Evolutionary conservation across 371 early-diverging fungal species (phyloP), one percentile per base, ranked within the genome.

Genomic region (Coemansia linderi): DNA sequence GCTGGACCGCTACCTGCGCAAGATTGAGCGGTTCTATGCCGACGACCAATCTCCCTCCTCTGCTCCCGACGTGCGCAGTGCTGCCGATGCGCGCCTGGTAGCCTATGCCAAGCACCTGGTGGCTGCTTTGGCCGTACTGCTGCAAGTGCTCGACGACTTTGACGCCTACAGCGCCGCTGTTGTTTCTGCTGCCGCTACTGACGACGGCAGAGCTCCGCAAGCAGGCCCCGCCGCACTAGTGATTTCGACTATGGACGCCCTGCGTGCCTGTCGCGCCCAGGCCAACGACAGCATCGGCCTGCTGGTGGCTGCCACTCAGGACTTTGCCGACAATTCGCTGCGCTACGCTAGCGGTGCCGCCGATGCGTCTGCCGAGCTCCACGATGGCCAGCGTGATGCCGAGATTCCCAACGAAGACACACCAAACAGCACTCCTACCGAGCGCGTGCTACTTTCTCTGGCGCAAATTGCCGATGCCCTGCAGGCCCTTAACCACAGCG

Each of bases 101-200:
- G 69, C 78, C 13, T 77, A 77, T 15, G 75, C 79, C 19, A 79
- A 79, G 48, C 79, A 72, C 40, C 65, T 79, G 37, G 77, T 79
- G 0, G 69, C 80, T 1, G 68, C 73, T 27, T 61, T 79, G 43
- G 80, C 78, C 1, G 72, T 72, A 46, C 68, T 79, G 69, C 70
- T 79, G 57, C 78, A 72, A 57, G 66, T 79, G 27, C 69, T 79
- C 4, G 80, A 79, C 33, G 78, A 79, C 64, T 69, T 77, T 59
- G 80, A 79, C 39, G 52, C 79, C 17, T 76, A 65, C 64, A 71
- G 68, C 58, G 37, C 46, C 6, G 75, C 75, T 0, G 76, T 75
- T 2, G 71, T 70, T 5, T 44, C 64, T 1, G 61, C 75, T 0
- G 79, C 79, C 0, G 63, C 62, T 2, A 46, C 31, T 15, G 79